Conservation (phyloP, 768 basidiomycete species). For the Lentinula guzmanii region DNA sequence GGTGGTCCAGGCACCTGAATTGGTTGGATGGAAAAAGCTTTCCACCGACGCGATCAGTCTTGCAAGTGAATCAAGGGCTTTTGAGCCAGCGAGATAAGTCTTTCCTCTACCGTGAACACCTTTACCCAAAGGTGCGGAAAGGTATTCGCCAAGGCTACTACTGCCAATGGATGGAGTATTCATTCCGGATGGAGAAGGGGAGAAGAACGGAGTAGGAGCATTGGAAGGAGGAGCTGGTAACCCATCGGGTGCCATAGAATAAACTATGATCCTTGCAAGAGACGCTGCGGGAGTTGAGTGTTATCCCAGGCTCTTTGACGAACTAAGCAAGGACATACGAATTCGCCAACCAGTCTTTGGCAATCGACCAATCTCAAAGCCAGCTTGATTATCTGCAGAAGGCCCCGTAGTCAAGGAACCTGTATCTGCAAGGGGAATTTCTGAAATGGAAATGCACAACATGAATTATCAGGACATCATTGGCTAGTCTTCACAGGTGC, state of each 20-base stretch:
- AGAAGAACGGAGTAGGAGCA: constrained; percentile 67
- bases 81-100: constrained; percentile 76
- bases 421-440: constrained; percentile 66
- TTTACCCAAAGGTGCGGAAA: constrained; percentile 53
- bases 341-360: constrained; percentile 74
- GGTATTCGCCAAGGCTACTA: constrained; percentile 45
- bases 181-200: constrained; percentile 60
- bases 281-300: constrained; percentile 42
- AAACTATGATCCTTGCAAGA: constrained; percentile 80
- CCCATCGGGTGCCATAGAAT: constrained; percentile 76
- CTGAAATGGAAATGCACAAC: constrained; percentile 25
- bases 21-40: constrained; percentile 87
- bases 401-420: constrained; percentile 75
- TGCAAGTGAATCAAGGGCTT: constrained; percentile 80
- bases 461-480: neutral
- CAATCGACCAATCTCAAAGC: constrained; percentile 67
- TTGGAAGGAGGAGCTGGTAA: constrained; percentile 51
- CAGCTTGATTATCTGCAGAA: constrained; percentile 64
- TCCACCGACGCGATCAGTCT: constrained; percentile 84
- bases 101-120: constrained; percentile 32
- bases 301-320: neutral
- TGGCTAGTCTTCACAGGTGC: constrained; percentile 16
- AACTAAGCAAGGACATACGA: constrained; percentile 33
- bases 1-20: constrained; percentile 77
- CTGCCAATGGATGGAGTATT: constrained; percentile 49